Evolutionary conservation across 805 yeast species (phyloP).

Genomic region (Starmerella ratchasimensis): DNA sequence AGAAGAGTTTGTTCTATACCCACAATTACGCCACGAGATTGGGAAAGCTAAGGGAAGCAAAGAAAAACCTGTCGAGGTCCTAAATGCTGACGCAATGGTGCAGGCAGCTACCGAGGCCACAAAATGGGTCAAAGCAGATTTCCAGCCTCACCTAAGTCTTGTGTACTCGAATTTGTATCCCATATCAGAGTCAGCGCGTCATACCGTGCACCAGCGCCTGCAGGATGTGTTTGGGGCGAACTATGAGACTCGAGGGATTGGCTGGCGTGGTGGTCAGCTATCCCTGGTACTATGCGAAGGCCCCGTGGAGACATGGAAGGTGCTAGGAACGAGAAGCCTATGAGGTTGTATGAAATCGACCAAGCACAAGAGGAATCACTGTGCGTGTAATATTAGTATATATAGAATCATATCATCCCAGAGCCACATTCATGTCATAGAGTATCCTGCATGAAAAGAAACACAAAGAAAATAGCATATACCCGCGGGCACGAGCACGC

Average conservation of each 20-base stretch:
- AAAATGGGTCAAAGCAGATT: conserved; percentile 45
- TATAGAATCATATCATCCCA: too few species aligned
- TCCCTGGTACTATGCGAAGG: conserved; percentile 60
- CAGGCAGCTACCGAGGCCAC: conserved; percentile 35
- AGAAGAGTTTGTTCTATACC: conserved; percentile 26
- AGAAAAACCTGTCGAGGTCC: conserved; percentile 14
- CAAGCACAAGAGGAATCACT: too few species aligned
- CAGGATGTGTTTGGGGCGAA: conserved; percentile 48
- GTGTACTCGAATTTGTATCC: conserved; percentile 54
- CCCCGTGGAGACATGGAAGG: conserved; percentile 54
- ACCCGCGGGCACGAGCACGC: not conserved
- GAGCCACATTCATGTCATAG: too few species aligned
- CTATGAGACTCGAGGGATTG: conserved; percentile 29
- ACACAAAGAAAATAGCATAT: too few species aligned
- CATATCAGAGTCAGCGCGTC: conserved; percentile 50
- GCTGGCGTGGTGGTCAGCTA: conserved; percentile 59
- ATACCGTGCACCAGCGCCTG: conserved; percentile 50
- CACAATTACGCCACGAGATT: conserved; percentile 13
- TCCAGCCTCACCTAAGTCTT: conserved; percentile 59
- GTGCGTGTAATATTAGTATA: too few species aligned
- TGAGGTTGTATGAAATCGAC: not conserved
- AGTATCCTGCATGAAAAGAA: too few species aligned
- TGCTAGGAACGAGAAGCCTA: conserved; percentile 33
- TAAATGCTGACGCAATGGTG: conserved; percentile 16
- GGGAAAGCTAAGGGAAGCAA: conserved; percentile 1